A percentile compares a stretch with the other conserved stretches of the same genome.
Evolutionary conservation across 2,329 filamentous ascomycete genomes (phyloP).

Genomic region (Erysiphe neolycopersici): DNA sequence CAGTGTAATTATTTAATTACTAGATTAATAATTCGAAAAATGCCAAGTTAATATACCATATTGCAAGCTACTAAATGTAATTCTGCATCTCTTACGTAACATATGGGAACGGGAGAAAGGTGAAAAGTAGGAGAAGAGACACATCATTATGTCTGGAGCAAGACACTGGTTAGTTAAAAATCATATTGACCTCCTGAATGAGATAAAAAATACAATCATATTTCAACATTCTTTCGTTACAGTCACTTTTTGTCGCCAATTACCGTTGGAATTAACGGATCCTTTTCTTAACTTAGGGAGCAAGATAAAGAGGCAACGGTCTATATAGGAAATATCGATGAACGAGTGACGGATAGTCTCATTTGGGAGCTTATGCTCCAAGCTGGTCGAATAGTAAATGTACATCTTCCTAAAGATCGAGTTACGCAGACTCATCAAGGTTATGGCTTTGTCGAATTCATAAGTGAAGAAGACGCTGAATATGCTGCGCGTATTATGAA

Average conservation of each 20-base stretch:
- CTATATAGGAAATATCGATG: conserved; percentile 95
- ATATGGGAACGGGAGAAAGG: no score
- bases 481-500: conserved; percentile 96
- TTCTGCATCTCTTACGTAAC: neutral
- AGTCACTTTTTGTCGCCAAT: no score
- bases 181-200: no score
- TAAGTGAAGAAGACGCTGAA: conserved; percentile 81
- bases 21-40: neutral
- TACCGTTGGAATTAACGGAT: no score
- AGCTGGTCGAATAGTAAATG: conserved; percentile 88
- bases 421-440: conserved; percentile 93
- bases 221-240: no score
- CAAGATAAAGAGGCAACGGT: conserved; percentile 97
- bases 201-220: no score
- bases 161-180: conserved; percentile 40
- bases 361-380: conserved; percentile 98
- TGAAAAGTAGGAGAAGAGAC: conserved; percentile 1
- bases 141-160: conserved; percentile 18
- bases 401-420: conserved; percentile 92
- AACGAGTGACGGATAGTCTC: conserved; percentile 70
- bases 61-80: neutral
- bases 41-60: neutral
- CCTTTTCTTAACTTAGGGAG: conserved; percentile 30
- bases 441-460: conserved; percentile 97
- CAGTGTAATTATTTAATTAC: neutral